These are phyloP conservation scores for Cadophora sp. DNA, from an alignment of 2,329 filamentous ascomycete genomes.

Conservation along the genomic window DNA sequence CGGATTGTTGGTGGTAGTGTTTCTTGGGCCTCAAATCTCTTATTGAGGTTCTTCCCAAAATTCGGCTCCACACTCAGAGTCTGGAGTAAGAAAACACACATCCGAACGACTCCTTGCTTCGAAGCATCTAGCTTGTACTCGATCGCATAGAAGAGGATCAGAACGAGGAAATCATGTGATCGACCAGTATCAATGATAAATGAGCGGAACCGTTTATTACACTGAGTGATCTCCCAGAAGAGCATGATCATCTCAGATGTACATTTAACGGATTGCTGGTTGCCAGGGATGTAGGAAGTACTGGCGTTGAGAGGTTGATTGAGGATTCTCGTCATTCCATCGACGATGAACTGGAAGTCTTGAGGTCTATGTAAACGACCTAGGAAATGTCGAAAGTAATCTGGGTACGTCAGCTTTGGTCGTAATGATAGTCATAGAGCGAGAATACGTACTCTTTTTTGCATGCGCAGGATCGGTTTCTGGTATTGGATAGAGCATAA, in stretches of 20 bases:
- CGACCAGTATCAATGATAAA: slow-evolving; percentile 97
- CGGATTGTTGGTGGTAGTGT: slow-evolving; percentile 83
- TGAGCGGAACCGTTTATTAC: slow-evolving; percentile 94
- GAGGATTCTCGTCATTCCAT: slow-evolving; percentile 90
- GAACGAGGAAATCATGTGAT: slow-evolving; percentile 89
- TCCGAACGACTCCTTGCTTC: slow-evolving; percentile 90
- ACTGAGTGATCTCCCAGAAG: slow-evolving; percentile 97
- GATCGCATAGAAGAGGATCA: slow-evolving; percentile 91
- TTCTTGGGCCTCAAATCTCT: slow-evolving; percentile 86
- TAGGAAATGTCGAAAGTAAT: slow-evolving; percentile 87
- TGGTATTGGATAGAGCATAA: slow-evolving; percentile 87
- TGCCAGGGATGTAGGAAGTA: slow-evolving; percentile 85
- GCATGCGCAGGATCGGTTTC: slow-evolving; percentile 69
- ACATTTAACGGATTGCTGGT: slow-evolving; percentile 79
- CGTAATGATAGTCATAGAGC: background rate
- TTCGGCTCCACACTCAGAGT: slow-evolving; percentile 92
- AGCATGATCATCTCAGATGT: slow-evolving; percentile 96
- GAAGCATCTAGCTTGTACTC: slow-evolving; percentile 86
- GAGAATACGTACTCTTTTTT: slow-evolving; percentile 64
- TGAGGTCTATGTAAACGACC: slow-evolving; percentile 87
- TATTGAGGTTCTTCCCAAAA: slow-evolving; percentile 90
- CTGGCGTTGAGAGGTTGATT: slow-evolving; percentile 93
- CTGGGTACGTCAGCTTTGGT: slow-evolving; percentile 32
- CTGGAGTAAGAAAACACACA: slow-evolving; percentile 97
- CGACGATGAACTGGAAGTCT: slow-evolving; percentile 96